Evolutionary conservation across 345 rosid genomes (phyloP), one percentile per base, ranked within the genome.

Genomic region (Pelargonium nanum): DNA sequence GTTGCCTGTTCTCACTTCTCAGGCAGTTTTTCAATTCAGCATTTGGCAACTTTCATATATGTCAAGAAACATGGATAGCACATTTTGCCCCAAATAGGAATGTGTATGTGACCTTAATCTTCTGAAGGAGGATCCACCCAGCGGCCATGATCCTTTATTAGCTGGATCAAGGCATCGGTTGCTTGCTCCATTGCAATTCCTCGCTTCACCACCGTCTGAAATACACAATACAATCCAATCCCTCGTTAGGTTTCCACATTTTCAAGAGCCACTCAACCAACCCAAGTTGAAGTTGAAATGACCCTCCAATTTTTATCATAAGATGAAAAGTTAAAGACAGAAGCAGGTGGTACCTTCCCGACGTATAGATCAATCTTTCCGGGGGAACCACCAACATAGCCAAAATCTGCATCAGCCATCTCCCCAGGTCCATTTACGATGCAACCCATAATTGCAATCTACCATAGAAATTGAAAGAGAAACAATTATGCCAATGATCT

Each of bases 371-470:
- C 99, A 8, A 89, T 93, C 83, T 89, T 89, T 55, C 98, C 99
- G 2, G 97, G 99, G 66, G 96, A 84, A 22, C 97, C 99, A 8
- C 99, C 99, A 1, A 93, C 97, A 30, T 93, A 93, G 6, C 97
- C 97, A 22, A 93, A 93, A 72, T 89, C 99, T 52, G 99, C 99
- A 70, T 93, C 99, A 50, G 97, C 99, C 99, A 89, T 93, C 82
- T 93, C 97, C 2, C 99, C 99, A 0, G 99, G 97, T 53, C 99
- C 99, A 60, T 89, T 93, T 59, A 93, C 99, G 16, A 93, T 93
- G 85, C 97, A 93, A 64, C 96, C 98, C 98, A 92, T 92, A 69
- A 92, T 92, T 25, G 96, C 96, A 22, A 91, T 91, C 98, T 88
- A 79, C 34, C 30, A 48, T n/a, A 4, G 24, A 45, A 57, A 19